These are phyloP conservation scores for Dactylellina cionopaga DNA, from an alignment of 2,329 filamentous ascomycete genomes.

Conservation along the genomic window DNA sequence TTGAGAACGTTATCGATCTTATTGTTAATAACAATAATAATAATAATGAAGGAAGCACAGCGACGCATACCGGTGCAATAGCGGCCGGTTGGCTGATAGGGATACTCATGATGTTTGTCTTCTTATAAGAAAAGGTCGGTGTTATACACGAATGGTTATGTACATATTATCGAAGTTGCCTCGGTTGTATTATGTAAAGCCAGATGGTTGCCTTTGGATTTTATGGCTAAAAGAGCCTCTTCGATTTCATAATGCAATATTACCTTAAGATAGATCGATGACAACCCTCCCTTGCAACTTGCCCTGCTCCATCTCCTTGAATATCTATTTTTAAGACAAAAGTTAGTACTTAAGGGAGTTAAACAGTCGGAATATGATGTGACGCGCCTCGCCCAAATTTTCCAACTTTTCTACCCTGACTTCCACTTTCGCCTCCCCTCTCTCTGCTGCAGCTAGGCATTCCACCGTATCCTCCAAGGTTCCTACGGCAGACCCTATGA, in stretches of 20 bases:
- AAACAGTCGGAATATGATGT: not conserved
- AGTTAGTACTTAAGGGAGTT: not conserved
- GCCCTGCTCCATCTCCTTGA: constrained; percentile 36
- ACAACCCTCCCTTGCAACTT: constrained; percentile 36
- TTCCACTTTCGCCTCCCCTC: constrained; percentile 38
- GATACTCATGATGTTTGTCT: not conserved
- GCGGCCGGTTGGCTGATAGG: not conserved
- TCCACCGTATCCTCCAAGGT: constrained; percentile 28
- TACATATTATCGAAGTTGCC: too few relatives aligned
- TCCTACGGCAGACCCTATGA: constrained; percentile 37
- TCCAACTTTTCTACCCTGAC: constrained; percentile 33
- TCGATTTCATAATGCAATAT: not conserved
- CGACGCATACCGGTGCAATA: not conserved
- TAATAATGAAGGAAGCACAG: not conserved
- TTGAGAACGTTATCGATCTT: constrained; percentile 11
- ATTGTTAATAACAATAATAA: not conserved
- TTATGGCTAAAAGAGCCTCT: too few relatives aligned
- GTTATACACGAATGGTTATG: too few relatives aligned
- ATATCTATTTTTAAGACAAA: constrained; percentile 12
- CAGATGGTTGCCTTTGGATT: too few relatives aligned
- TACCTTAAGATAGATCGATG: constrained; percentile 21
- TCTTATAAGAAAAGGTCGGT: too few relatives aligned
- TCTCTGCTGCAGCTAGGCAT: constrained; percentile 27
- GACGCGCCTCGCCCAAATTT: constrained; percentile 26
- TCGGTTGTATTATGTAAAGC: too few relatives aligned